Evolutionary conservation across 331 rosid species (phyloP).

Genomic region (Acacia concinna): DNA sequence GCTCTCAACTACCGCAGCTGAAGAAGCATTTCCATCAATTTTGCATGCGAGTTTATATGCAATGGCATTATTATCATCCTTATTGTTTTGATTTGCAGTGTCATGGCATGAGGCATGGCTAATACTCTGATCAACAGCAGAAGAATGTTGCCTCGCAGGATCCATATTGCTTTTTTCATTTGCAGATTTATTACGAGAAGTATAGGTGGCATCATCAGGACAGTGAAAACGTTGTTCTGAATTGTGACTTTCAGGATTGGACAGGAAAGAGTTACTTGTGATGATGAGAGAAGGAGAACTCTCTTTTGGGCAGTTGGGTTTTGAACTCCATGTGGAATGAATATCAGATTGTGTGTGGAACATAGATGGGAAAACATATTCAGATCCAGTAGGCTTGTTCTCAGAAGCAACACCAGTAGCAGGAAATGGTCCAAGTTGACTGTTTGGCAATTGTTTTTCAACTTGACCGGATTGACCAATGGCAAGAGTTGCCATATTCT

Average conservation of each 20-base stretch:
- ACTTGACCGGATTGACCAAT: conserved; percentile 38
- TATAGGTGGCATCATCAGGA: conserved; percentile 41
- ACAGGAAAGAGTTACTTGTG: conserved; percentile 32
- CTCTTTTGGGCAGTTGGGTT: conserved; percentile 35
- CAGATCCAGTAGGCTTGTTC: conserved; percentile 26
- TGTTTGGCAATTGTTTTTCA: conserved; percentile 30
- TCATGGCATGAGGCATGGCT: conserved; percentile 42
- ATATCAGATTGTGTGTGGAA: conserved; percentile 35
- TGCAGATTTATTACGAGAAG: conserved; percentile 32
- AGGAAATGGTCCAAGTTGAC: conserved; percentile 42
- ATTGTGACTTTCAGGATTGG: conserved; percentile 37
- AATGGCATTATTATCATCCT: not conserved
- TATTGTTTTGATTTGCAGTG: conserved; percentile 27
- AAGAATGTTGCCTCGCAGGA: conserved; percentile 38
- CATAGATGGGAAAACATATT: conserved; percentile 42
- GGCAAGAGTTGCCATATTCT: conserved; percentile 26
- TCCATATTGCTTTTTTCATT: conserved; percentile 32
- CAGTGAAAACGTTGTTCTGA: conserved; percentile 36
- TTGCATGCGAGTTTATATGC: conserved; percentile 42
- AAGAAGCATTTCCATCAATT: conserved; percentile 46
- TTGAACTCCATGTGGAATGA: conserved; percentile 35
- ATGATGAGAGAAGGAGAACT: conserved; percentile 43
- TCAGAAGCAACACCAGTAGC: conserved; percentile 37
- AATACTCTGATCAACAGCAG: conserved; percentile 40
- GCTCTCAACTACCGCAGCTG: conserved; percentile 31